Evolutionary conservation across 805 yeast species (phyloP), one percentile per base, ranked within the genome.

Genomic region (Ogataea wickerhamii): DNA sequence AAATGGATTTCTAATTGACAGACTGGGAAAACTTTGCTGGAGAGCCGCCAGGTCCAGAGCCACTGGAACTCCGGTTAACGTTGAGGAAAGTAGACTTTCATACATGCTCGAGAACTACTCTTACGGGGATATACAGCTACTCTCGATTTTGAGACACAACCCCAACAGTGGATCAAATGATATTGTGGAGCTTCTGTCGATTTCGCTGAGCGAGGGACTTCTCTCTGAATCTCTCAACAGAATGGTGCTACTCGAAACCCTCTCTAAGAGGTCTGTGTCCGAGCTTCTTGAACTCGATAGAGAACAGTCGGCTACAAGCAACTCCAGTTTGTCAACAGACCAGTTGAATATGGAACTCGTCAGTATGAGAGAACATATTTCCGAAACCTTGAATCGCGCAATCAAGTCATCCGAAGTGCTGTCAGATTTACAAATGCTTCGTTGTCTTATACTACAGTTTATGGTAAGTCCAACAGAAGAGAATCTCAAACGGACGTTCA

Each of bases 21-120:
- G 44, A 34, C 23, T 52, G 5, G 60, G 60, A n/a, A 16, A 36
- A 2, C 20, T 23, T 7, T 46, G 39, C 28, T 55, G 56, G 56
- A 32, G 32, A 8, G 28, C 37, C 3, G 44, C 48, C 5, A 20
- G 28, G 5, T 28, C 37, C 3, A 37, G 29, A 33, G 18, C 37
- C 19, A 12, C 29, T 7, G 18, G 31, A 18, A 19, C 18, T 10
- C 4, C 22, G 8, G 30, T 18, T 4, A 6, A 23, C 11, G 24
- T 26, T 14, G 44, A 41, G 14, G 30, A 26, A 1, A 32, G 21
- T 11, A 29, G 37, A 21, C 38, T 50, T 3, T 26, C 31, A 2
- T 37, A 44, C 17, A 30, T 50, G 21, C 26, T 52, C 23, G 21
- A 41, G 1, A 44, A 41, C 22, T 37, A 43, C 19, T 28, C 46